Percentiles rank a stretch among this genome's conserved stretches.
phyloP scores from a whole-genome alignment of 495 filamentous ascomycete species.

The Cercophora newfieldiana region DNA sequence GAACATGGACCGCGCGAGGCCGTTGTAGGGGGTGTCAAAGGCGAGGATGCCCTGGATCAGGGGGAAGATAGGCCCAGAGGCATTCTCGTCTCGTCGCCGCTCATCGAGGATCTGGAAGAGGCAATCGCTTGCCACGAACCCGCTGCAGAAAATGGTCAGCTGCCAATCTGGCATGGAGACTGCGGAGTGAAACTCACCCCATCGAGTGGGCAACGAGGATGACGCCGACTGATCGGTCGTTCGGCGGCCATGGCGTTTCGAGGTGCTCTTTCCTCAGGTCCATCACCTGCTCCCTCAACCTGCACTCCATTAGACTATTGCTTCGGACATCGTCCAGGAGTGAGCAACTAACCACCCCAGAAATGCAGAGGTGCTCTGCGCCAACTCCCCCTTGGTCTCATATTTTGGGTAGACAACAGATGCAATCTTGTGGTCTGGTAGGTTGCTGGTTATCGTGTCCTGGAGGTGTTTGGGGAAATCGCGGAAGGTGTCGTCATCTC shows the following conservation, averaged over 20 bases:
- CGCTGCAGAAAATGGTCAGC: slow-evolving; percentile 36
- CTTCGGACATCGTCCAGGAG: too few relatives aligned
- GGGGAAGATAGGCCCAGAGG: slow-evolving; percentile 55
- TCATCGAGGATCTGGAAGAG: slow-evolving; percentile 59
- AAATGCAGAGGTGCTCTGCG: slow-evolving; percentile 71
- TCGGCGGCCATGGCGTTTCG: slow-evolving; percentile 75
- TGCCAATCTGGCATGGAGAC: background rate
- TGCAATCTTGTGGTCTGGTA: slow-evolving; percentile 64
- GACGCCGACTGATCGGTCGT: slow-evolving; percentile 80
- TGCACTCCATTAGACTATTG: slow-evolving; percentile 39
- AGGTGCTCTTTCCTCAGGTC: slow-evolving; percentile 75
- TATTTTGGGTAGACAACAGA: slow-evolving; percentile 84
- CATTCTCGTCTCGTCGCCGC: slow-evolving; percentile 28
- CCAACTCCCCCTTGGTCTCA: slow-evolving; percentile 85
- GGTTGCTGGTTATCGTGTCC: slow-evolving; percentile 62
- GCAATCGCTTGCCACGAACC: slow-evolving; percentile 87
- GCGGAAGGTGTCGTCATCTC: slow-evolving; percentile 83
- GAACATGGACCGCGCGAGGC: slow-evolving; percentile 83
- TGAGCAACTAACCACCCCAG: slow-evolving; percentile 68
- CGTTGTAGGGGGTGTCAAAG: slow-evolving; percentile 93
- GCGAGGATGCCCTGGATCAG: slow-evolving; percentile 80
- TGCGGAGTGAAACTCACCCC: slow-evolving; percentile 55
- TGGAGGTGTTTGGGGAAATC: slow-evolving; percentile 73
- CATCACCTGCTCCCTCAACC: slow-evolving; percentile 88
- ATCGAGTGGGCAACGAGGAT: slow-evolving; percentile 90